Conservation (phyloP, 129 eudicot genomes). For the Calendula officinalis region DNA sequence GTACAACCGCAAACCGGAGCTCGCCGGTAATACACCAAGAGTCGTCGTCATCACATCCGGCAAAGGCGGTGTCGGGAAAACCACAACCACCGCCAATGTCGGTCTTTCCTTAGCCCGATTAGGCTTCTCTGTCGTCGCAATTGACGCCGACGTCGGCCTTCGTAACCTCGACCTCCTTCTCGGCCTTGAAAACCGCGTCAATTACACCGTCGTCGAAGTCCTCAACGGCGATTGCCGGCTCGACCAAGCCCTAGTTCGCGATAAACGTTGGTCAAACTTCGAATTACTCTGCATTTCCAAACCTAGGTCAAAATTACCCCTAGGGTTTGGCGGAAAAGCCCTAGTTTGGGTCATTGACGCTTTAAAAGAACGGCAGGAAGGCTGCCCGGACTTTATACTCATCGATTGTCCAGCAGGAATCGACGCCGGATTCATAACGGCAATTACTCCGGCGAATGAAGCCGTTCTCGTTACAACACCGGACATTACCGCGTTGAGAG, state of each 20-base stretch:
- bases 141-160: conserved; percentile 94
- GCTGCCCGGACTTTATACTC: conserved; percentile 70
- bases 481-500: conserved; percentile 80
- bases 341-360: conserved; percentile 95
- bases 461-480: conserved; percentile 97
- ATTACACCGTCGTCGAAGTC: conserved; percentile 89
- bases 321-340: conserved; percentile 93
- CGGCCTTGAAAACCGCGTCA: conserved; percentile 94
- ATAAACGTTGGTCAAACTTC: conserved; percentile 87
- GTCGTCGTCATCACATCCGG: conserved; percentile 94
- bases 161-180: conserved; percentile 92
- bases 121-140: conserved; percentile 86
- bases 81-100: conserved; percentile 88
- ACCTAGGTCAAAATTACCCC: conserved; percentile 85
- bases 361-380: conserved; percentile 69
- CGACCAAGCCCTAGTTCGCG: conserved; percentile 90
- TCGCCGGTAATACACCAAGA: conserved; percentile 81
- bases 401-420: conserved; percentile 96
- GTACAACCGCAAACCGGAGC: conserved; percentile 83
- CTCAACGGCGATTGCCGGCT: conserved; percentile 96
- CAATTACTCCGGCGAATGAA: conserved; percentile 92
- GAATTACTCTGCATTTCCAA: conserved; percentile 83
- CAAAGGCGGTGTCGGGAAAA: conserved; percentile 86
- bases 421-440: conserved; percentile 92
- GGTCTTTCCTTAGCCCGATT: conserved; percentile 84